These are phyloP conservation scores for Picea mariana DNA, from an alignment of 83 land plant genomes.

Conservation along the genomic window DNA sequence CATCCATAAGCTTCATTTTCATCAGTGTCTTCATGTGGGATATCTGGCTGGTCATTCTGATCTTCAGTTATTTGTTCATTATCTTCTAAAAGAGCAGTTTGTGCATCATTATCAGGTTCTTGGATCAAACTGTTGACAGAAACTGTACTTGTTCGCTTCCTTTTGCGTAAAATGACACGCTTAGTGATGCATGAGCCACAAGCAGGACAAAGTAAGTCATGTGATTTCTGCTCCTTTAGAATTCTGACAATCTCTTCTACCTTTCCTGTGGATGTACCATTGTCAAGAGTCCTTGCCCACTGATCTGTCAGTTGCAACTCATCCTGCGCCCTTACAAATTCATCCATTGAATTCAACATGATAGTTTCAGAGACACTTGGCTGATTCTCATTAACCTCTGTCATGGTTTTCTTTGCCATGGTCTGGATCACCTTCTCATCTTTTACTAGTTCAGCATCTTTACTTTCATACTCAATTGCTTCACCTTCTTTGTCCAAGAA, in stretches of 20 bases:
- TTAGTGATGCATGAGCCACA: no score
- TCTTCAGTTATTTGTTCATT: background rate
- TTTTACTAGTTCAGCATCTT: no score
- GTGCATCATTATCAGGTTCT: constrained; percentile 11
- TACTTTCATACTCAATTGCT: no score
- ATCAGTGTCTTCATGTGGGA: background rate
- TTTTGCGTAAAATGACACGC: constrained; percentile 15
- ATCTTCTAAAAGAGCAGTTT: constrained; percentile 15
- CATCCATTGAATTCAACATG: no score
- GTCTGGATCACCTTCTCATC: background rate
- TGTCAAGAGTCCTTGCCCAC: background rate
- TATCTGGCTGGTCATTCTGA: background rate
- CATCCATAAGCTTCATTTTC: constrained; percentile 41
- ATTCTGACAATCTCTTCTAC: constrained; percentile 8
- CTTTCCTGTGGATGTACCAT: constrained; percentile 4
- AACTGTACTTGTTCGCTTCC: constrained; percentile 34
- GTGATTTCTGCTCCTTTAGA: constrained; percentile 56
- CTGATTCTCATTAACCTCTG: no score
- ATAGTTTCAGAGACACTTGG: no score
- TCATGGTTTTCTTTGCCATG: background rate
- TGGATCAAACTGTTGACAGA: background rate
- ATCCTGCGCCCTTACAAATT: background rate
- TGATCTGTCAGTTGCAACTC: background rate
- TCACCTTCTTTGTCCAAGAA: no score
- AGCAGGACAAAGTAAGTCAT: constrained; percentile 31